Conservation (phyloP, 495 filamentous ascomycete genomes). For the Hypoxylon subgilvum region DNA sequence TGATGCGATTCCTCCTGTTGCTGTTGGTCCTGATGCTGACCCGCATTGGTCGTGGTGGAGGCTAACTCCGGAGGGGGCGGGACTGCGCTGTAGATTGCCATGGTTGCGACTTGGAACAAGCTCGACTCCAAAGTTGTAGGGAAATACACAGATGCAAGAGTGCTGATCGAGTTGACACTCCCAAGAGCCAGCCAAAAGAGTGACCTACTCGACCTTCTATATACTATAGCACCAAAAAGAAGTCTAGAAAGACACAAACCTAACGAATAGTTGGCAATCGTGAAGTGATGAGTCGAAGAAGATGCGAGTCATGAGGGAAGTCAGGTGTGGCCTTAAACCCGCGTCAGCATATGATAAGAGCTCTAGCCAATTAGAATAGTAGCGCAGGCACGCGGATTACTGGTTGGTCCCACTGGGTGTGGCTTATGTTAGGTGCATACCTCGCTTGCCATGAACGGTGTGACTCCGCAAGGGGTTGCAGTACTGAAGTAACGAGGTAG, state of each 20-base stretch:
- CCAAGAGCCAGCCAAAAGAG: not conserved
- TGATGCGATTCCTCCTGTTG: conserved; percentile 17
- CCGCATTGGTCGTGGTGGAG: conserved; percentile 3
- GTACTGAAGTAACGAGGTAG: too few relatives aligned
- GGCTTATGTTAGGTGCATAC: not conserved
- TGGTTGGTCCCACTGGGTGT: conserved; percentile 17
- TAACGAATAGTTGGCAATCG: not conserved
- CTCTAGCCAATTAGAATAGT: conserved; percentile 39
- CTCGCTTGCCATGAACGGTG: not conserved
- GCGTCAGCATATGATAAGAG: conserved; percentile 3
- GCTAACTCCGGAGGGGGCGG: conserved; percentile 44
- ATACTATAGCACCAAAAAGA: not conserved
- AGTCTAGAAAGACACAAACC: not conserved
- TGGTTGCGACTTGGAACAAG: conserved; percentile 23
- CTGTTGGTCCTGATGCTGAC: conserved; percentile 31
- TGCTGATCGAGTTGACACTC: not conserved
- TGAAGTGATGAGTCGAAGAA: not conserved
- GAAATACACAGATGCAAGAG: not conserved
- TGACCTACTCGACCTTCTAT: not conserved
- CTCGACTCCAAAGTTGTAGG: not conserved
- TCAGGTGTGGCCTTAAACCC: not conserved
- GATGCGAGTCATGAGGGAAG: conserved; percentile 32
- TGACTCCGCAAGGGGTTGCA: conserved; percentile 15
- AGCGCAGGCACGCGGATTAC: conserved; percentile 40
- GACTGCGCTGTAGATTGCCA: conserved; percentile 49